Conservation (phyloP, 768 basidiomycete species). For the Lactarius quietus region DNA sequence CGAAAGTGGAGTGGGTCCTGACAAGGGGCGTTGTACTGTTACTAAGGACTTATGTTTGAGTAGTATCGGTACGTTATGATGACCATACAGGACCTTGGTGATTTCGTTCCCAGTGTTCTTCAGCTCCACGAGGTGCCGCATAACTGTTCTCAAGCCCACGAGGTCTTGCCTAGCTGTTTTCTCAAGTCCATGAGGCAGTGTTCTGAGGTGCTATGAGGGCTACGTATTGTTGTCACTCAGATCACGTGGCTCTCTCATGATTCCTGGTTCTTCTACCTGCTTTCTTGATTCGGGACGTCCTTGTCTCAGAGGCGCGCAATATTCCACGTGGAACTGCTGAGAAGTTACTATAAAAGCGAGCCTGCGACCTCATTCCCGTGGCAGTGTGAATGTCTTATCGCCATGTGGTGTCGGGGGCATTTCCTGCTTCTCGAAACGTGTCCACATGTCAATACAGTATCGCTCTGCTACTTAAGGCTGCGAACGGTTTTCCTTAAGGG, state of each 20-base stretch:
- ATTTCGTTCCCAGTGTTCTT: background rate
- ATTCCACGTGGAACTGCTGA: background rate
- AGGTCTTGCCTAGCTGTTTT: background rate
- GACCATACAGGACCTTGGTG: background rate
- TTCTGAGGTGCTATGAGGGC: no score
- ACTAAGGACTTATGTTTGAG: constrained; percentile 70
- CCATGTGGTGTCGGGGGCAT: background rate
- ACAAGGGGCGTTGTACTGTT: constrained; percentile 70
- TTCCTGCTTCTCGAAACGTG: background rate
- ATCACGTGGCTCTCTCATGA: background rate
- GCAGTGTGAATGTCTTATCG: background rate
- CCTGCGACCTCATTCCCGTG: background rate
- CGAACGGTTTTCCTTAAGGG: background rate
- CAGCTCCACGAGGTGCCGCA: background rate
- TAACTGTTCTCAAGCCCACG: background rate
- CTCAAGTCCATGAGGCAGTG: no score
- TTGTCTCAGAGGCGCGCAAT: background rate
- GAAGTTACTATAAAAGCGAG: background rate
- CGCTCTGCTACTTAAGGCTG: background rate
- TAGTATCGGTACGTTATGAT: constrained; percentile 66
- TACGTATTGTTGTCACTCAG: background rate
- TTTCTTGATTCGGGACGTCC: background rate
- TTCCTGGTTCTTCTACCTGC: background rate
- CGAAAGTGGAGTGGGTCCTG: constrained; percentile 59
- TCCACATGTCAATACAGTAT: background rate